Evolutionary conservation across 2,329 filamentous ascomycete genomes (phyloP).

Genomic region (Cadophora sp.): DNA sequence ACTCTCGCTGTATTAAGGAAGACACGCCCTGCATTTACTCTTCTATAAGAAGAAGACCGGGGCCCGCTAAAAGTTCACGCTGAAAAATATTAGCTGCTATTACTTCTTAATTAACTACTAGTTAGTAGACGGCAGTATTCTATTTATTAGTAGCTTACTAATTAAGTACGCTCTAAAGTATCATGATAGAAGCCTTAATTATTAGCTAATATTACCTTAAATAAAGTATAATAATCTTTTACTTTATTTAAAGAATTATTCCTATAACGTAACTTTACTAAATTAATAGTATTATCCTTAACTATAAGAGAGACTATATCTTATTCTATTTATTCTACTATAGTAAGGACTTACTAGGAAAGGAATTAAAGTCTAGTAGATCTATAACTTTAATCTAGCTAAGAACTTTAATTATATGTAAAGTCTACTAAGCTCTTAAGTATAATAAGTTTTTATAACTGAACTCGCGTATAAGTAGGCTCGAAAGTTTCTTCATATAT

Average conservation of each 20-base stretch:
- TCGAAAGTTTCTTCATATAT: slow-evolving; percentile 40
- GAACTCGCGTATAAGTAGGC: neutral
- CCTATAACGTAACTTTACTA: neutral
- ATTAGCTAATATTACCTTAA: neutral
- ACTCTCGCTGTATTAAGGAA: slow-evolving; percentile 45
- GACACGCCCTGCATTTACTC: slow-evolving; percentile 43
- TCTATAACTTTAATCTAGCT: neutral
- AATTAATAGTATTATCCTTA: neutral
- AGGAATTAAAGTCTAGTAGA: neutral
- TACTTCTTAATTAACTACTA: neutral
- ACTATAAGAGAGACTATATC: neutral
- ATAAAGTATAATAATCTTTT: neutral
- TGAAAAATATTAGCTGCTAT: slow-evolving; percentile 28
- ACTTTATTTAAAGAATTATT: neutral
- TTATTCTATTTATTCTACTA: neutral
- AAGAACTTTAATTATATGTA: neutral
- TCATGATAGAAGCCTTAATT: neutral
- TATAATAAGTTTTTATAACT: neutral
- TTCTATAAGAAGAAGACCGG: slow-evolving; percentile 42
- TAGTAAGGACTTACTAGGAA: neutral
- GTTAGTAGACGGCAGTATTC: neutral
- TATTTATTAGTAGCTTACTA: neutral
- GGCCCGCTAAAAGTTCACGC: slow-evolving; percentile 42
- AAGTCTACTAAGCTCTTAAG: neutral
- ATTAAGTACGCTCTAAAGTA: neutral